Evolutionary conservation across 129 eudicot species (phyloP).

Genomic region (Apium graveolens): DNA sequence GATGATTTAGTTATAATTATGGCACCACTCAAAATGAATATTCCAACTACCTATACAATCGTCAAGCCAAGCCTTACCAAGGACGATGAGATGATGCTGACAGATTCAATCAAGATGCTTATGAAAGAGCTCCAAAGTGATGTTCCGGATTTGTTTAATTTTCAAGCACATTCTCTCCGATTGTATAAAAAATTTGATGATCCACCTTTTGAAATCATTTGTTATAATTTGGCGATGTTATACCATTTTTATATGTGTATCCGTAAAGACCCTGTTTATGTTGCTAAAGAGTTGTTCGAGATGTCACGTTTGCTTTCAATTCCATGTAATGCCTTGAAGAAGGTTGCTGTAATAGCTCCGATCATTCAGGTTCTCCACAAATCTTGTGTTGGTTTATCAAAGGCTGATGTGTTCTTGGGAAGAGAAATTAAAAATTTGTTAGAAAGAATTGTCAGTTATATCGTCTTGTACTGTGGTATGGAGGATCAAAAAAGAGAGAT

Average conservation of each 20-base stretch:
- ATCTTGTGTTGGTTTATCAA: neutral
- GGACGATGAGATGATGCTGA: neutral
- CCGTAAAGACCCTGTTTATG: neutral
- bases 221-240: neutral
- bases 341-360: conserved; percentile 8
- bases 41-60: neutral
- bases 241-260: neutral
- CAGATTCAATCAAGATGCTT: neutral
- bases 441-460: neutral
- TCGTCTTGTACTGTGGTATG: conserved; percentile 1
- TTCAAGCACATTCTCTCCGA: neutral
- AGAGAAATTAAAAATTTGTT: neutral
- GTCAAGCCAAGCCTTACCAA: neutral
- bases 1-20: neutral
- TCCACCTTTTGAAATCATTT: conserved; percentile 10
- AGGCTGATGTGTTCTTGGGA: neutral
- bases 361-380: neutral
- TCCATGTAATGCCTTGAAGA: conserved; percentile 9
- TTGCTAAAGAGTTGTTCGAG: conserved; percentile 3
- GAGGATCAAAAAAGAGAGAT: conserved; percentile 7
- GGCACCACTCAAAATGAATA: neutral
- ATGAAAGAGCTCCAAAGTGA: neutral
- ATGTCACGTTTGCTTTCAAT: neutral
- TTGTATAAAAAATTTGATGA: neutral
- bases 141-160: neutral